Evolutionary conservation across 31 red algal species (phyloP).

Genomic region (Bonnemaisonia californica): DNA sequence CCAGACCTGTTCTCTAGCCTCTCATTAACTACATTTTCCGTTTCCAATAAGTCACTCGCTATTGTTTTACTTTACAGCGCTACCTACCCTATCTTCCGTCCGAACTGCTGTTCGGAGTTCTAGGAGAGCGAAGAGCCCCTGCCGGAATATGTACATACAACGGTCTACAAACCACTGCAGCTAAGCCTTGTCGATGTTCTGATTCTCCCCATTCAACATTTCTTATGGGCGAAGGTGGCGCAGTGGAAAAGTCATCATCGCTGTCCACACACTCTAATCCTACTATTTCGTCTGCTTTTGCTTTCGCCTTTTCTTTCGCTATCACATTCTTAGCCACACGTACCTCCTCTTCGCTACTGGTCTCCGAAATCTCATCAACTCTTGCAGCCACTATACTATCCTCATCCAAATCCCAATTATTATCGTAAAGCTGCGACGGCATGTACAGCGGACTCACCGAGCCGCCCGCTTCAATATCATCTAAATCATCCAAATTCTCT

Average conservation of each 20-base stretch:
- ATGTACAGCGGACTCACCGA: not conserved
- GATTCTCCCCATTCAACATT: not conserved
- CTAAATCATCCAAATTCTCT: too few species aligned
- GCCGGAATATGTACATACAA: constrained; percentile 5
- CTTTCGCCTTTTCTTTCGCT: too few species aligned
- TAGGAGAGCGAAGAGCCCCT: constrained; percentile 6
- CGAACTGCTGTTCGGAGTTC: not conserved
- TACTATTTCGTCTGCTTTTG: too few species aligned
- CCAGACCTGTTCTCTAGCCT: not conserved
- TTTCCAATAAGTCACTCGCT: not conserved
- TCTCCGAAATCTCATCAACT: not conserved
- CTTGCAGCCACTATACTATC: not conserved
- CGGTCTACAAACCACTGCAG: not conserved
- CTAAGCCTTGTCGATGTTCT: not conserved
- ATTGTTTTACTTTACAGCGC: not conserved
- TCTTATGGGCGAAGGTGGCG: not conserved
- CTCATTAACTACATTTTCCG: not conserved
- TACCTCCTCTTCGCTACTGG: not conserved
- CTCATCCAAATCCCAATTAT: not conserved
- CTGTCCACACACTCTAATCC: not conserved
- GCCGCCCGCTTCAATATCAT: not conserved
- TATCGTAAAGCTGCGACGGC: not conserved
- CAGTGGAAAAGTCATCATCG: not conserved
- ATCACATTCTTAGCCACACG: not conserved
- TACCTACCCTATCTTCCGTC: not conserved